Percentiles rank a stretch among this genome's conserved stretches.
Conservation (phyloP, 2,329 filamentous ascomycete species). For the Paracorniculantispora psalliotae region DNA sequence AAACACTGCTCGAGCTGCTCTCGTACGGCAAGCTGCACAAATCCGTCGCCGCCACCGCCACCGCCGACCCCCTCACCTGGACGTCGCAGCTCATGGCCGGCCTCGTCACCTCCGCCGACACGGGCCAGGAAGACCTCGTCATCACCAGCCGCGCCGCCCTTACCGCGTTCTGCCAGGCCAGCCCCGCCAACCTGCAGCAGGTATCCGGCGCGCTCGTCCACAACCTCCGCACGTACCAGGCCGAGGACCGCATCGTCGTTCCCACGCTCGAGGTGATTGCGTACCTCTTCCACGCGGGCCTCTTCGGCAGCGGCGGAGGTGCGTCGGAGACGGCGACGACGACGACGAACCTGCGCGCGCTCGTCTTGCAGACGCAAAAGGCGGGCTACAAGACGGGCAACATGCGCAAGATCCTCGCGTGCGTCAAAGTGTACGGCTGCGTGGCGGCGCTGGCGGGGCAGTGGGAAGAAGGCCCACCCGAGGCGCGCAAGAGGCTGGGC, state of each 20-base stretch:
- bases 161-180: slow-evolving; percentile 45
- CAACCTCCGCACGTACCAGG: slow-evolving; percentile 49
- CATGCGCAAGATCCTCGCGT: slow-evolving; percentile 74
- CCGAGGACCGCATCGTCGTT: slow-evolving; percentile 66
- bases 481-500: slow-evolving; percentile 63
- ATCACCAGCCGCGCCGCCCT: slow-evolving; percentile 64
- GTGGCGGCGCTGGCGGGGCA: slow-evolving; percentile 45
- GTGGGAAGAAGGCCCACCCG: slow-evolving; percentile 35
- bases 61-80: slow-evolving; percentile 32
- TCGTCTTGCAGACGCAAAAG: slow-evolving; percentile 70
- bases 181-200: slow-evolving; percentile 34
- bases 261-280: slow-evolving; percentile 72
- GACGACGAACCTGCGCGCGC: slow-evolving; percentile 35
- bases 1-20: slow-evolving; percentile 45
- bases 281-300: slow-evolving; percentile 65
- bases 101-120: slow-evolving; percentile 67
- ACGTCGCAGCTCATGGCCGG: slow-evolving; percentile 57
- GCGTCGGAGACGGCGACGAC: slow-evolving; percentile 30
- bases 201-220: slow-evolving; percentile 48
- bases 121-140: slow-evolving; percentile 71
- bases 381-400: slow-evolving; percentile 79
- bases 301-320: slow-evolving; percentile 37
- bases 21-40: slow-evolving; percentile 31
- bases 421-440: slow-evolving; percentile 72
- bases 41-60: slow-evolving; percentile 31